Base-by-base conservation (phyloP, 2,329 filamentous ascomycete genomes). In the Epichloe brachyelytri region DNA sequence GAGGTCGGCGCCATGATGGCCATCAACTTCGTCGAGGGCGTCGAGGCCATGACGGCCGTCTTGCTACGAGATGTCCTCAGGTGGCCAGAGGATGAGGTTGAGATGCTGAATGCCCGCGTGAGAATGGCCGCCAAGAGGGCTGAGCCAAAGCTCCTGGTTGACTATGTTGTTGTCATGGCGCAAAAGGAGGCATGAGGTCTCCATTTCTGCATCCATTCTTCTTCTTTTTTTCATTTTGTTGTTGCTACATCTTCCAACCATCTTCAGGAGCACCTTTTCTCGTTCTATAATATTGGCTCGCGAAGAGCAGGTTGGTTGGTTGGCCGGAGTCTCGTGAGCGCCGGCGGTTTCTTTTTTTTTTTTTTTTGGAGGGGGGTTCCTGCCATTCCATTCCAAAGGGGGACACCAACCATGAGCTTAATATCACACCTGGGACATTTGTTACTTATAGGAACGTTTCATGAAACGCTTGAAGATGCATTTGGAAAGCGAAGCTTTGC, bases 31-130 rank as follows among this genome's bases (percentile, higher is more conserved):
- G 51, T 59, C 3, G 64, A 68, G 3, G 69, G 69, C 0, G 61
- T 71, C 14, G 63, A 63, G 49, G 68, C 65, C 2, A 66, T 70
- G 36, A 68, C 67, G 1, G 61, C 68, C 19, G 66, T 65, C 5
- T 51, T 69, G 14, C 62, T 66, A 55, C 58, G 63, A 14, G 66
- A 71, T 12, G 64, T 71, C 0, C 49, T 70, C 47, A 68, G 66
- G 2, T 64, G 68, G 57, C 66, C 63, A 1, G 57, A 62, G 20
- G 70, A 69, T n/a, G 65, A 72, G 51, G 72, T 76, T 2, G 69
- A 75, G 64, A 64, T 70, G 26, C 55, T 64, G 12, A 63, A 63
- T 5, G 48, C 51, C 2, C 46, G 52, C 0, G 61, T 63, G 1
- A 53, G 60, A n/a, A 19, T 55, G 8, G 58, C 56, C 4, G 54